These are phyloP conservation scores for Claviceps citrina DNA, from an alignment of 2,329 filamentous ascomycete genomes.

Conservation along the genomic window DNA sequence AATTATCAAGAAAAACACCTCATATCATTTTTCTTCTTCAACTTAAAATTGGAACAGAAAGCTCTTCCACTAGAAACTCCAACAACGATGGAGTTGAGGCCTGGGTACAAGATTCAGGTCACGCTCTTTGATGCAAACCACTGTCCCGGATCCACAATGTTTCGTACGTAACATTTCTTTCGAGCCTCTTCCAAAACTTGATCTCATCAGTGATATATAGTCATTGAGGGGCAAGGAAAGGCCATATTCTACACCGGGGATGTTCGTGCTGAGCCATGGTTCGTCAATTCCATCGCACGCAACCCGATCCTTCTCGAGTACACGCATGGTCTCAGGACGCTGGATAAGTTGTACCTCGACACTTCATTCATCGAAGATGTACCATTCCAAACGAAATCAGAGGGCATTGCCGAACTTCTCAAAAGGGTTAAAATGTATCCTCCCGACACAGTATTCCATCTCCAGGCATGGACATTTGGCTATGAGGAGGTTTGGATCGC, in stretches of 20 bases:
- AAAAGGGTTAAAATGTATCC: constrained; percentile 54
- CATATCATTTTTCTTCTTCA: not conserved
- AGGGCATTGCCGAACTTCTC: constrained; percentile 62
- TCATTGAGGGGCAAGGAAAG: constrained; percentile 59
- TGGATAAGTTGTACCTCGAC: constrained; percentile 80
- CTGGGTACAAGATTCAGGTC: constrained; percentile 54
- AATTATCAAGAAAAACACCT: not conserved
- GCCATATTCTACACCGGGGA: constrained; percentile 82
- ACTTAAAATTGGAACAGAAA: constrained; percentile 32
- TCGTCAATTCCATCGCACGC: constrained; percentile 56
- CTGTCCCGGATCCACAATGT: constrained; percentile 83
- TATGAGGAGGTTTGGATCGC: constrained; percentile 90
- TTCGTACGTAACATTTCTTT: constrained; percentile 32
- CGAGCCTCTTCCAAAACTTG: not conserved
- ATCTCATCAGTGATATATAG: constrained; percentile 15
- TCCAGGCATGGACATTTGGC: constrained; percentile 76
- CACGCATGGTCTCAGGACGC: constrained; percentile 42
- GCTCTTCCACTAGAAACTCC: constrained; percentile 71
- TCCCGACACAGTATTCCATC: constrained; percentile 60
- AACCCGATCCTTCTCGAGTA: constrained; percentile 66
- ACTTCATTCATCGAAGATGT: constrained; percentile 51
- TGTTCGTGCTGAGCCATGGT: constrained; percentile 74
- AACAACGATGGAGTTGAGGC: constrained; percentile 57
- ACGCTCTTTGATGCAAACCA: constrained; percentile 87
- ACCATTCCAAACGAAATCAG: constrained; percentile 46